Percentiles rank a stretch among this genome's conserved stretches.
Conservation (phyloP, 2,329 filamentous ascomycete species). For the Colletotrichum godetiae region DNA sequence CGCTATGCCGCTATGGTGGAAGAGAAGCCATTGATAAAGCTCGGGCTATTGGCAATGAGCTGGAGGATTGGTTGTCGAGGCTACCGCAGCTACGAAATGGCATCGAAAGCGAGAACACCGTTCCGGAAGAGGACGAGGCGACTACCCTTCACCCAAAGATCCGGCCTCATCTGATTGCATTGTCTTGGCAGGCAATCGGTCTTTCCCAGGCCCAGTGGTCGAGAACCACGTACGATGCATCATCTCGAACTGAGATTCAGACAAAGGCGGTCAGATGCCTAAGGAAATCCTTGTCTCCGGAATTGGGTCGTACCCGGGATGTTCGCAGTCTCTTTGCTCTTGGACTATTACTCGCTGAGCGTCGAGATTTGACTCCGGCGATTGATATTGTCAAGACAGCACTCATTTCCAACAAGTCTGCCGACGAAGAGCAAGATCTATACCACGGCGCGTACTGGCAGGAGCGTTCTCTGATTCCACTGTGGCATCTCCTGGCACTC, state of each 20-base stretch:
- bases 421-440: constrained; percentile 55
- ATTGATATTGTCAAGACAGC: constrained; percentile 86
- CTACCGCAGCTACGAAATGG: constrained; percentile 50
- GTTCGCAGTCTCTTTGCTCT: constrained; percentile 84
- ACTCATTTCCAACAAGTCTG: constrained; percentile 69
- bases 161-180: constrained; percentile 70
- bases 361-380: constrained; percentile 81
- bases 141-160: constrained; percentile 56
- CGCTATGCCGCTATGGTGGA: constrained; percentile 86
- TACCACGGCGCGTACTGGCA: constrained; percentile 66
- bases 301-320: constrained; percentile 74
- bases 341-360: constrained; percentile 87
- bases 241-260: constrained; percentile 78
- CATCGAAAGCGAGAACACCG: constrained; percentile 43
- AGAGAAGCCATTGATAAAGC: constrained; percentile 83
- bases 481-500: constrained; percentile 93
- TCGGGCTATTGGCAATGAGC: constrained; percentile 73
- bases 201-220: constrained; percentile 90
- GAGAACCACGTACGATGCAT: constrained; percentile 80
- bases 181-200: constrained; percentile 86
- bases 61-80: constrained; percentile 81
- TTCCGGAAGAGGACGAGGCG: constrained; percentile 47
- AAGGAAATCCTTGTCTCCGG: constrained; percentile 76
- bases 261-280: constrained; percentile 81
- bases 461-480: constrained; percentile 75